A percentile compares a stretch with the other conserved stretches of the same genome.
These are phyloP conservation scores for Trichophyton equinum DNA, from an alignment of 2,329 filamentous ascomycete genomes.

Conservation along the genomic window DNA sequence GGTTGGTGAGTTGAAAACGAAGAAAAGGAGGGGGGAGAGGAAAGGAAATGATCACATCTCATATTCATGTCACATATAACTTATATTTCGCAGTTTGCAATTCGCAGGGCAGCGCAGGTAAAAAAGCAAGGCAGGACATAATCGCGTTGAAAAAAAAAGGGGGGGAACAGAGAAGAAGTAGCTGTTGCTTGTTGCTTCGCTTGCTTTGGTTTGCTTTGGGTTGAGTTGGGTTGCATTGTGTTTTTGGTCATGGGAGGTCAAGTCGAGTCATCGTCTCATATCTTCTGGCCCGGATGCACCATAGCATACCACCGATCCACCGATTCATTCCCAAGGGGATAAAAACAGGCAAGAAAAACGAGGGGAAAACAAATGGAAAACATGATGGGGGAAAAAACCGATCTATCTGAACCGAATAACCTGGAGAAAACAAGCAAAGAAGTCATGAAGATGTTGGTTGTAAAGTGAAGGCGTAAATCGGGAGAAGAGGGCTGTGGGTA, in stretches of 20 bases:
- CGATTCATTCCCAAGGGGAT: too few species aligned
- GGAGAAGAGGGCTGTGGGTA: neutral
- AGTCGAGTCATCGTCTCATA: too few species aligned
- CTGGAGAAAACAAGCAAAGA: neutral
- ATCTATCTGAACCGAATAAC: neutral
- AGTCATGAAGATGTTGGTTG: neutral
- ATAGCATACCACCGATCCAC: too few species aligned
- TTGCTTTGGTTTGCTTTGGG: too few species aligned
- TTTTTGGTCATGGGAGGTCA: too few species aligned
- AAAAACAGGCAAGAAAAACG: neutral
- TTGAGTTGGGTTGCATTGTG: too few species aligned
- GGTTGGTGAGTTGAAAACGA: neutral
- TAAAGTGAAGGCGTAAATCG: neutral
- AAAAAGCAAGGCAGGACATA: neutral
- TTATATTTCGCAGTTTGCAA: constrained; percentile 1
- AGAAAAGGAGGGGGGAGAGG: neutral
- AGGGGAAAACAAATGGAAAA: neutral
- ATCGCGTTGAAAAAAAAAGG: neutral
- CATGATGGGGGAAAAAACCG: neutral
- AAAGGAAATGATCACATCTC: constrained; percentile 9
- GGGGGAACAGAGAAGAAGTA: neutral
- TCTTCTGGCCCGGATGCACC: too few species aligned
- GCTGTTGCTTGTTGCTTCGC: too few species aligned
- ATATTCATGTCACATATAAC: constrained; percentile 4
- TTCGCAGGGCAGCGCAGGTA: too few species aligned